Conservation (phyloP, 768 basidiomycete genomes). For the Boletus vinaceobasis region DNA sequence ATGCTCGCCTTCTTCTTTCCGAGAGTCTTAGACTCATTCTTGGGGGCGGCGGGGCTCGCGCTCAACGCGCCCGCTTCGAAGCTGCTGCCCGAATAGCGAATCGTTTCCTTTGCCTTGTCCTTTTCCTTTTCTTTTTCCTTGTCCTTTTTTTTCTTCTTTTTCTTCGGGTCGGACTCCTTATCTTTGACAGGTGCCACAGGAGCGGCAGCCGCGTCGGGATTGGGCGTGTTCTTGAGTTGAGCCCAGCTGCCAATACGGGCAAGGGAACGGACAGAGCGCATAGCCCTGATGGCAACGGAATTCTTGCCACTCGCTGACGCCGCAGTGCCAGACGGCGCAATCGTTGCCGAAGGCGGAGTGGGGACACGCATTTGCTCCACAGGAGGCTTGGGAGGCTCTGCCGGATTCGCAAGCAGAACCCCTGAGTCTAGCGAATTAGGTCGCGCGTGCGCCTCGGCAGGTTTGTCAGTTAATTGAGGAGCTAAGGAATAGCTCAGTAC, state of each 20-base stretch:
- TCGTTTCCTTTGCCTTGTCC: constrained; percentile 32
- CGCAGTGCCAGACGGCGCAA: constrained; percentile 35
- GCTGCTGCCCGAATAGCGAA: constrained; percentile 54
- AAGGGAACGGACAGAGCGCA: constrained; percentile 68
- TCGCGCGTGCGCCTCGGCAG: constrained; percentile 42
- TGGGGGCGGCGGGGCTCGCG: constrained; percentile 31
- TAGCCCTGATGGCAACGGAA: constrained; percentile 76
- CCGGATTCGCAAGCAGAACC: constrained; percentile 30
- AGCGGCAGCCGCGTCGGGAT: constrained; percentile 25
- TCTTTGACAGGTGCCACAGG: constrained; percentile 26
- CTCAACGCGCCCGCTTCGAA: constrained; percentile 65
- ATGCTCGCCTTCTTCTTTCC: constrained; percentile 61
- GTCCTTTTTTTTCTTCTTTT: constrained; percentile 38
- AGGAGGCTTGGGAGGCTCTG: constrained; percentile 14
- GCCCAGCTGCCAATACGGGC: constrained; percentile 75
- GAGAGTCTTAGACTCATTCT: constrained; percentile 31
- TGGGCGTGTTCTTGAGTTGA: constrained; percentile 45
- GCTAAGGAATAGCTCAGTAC: constrained; percentile 31
- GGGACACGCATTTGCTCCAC: constrained; percentile 14
- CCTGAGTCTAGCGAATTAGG: constrained; percentile 63
- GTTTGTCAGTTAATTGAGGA: constrained; percentile 40
- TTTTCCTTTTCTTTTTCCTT: constrained; percentile 35
- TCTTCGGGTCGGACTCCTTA: constrained; percentile 32
- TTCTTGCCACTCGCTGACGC: constrained; percentile 36
- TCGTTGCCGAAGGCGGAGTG: constrained; percentile 30